A percentile compares a stretch with the other conserved stretches of the same genome.
phyloP scores from a whole-genome alignment of 2,329 filamentous ascomycete genomes.

The Trichophyton verrucosum region DNA sequence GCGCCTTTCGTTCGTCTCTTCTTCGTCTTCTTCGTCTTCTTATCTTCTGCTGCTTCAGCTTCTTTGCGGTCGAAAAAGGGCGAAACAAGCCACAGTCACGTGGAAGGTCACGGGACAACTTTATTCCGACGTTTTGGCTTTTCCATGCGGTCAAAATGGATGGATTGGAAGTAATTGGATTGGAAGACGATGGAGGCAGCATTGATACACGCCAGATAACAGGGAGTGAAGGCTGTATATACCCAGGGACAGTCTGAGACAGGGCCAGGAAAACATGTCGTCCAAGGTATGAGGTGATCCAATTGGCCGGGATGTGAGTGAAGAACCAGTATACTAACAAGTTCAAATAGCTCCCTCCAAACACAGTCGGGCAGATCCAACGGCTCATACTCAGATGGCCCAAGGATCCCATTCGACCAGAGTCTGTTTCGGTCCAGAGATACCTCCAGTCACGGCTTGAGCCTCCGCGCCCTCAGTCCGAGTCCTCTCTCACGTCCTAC shows the following conservation, averaged over 20 bases:
- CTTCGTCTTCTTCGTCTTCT: background rate
- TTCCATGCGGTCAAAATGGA: no score
- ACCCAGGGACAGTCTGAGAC: background rate
- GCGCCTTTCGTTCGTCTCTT: background rate
- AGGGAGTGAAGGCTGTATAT: background rate
- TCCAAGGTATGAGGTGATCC: background rate
- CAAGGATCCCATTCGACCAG: slow-evolving; percentile 32
- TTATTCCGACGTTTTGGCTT: background rate
- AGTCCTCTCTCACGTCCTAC: slow-evolving; percentile 2
- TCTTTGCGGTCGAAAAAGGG: background rate
- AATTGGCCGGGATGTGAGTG: background rate
- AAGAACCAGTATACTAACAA: background rate
- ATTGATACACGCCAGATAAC: background rate
- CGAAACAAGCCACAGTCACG: background rate
- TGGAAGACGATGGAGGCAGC: no score
- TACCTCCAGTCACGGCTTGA: slow-evolving; percentile 28
- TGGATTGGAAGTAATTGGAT: no score
- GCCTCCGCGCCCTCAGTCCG: slow-evolving; percentile 9
- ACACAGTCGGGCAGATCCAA: slow-evolving; percentile 26
- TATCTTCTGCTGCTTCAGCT: background rate
- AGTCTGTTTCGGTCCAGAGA: slow-evolving; percentile 34
- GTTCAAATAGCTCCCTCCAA: slow-evolving; percentile 17
- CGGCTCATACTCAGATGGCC: slow-evolving; percentile 36
- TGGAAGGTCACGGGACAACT: background rate
- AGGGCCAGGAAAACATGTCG: background rate